phyloP scores from a whole-genome alignment of 1,284 basidiomycete genomes.

The Cryptococcus maquisensis region DNA sequence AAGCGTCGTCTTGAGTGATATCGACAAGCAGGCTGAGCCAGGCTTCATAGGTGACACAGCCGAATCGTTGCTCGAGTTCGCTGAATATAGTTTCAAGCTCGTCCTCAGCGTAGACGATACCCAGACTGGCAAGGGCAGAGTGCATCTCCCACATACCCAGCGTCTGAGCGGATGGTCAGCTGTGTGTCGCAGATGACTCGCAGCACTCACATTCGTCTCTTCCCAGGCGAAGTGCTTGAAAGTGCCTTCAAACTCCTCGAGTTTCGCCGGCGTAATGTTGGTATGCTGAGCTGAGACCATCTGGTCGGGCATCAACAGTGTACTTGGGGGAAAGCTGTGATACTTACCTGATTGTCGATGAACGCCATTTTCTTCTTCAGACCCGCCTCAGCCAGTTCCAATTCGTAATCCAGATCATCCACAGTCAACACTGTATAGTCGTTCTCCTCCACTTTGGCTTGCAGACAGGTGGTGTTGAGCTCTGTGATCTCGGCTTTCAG shows the following conservation, averaged over 20 bases:
- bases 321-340: neutral
- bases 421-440: conserved; percentile 89
- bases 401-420: conserved; percentile 87
- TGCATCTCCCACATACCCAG: conserved; percentile 81
- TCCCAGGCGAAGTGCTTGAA: conserved; percentile 97
- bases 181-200: neutral
- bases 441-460: conserved; percentile 96
- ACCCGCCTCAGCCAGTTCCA: conserved; percentile 74
- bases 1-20: conserved; percentile 87
- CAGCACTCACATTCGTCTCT: conserved; percentile 61
- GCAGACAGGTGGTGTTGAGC: conserved; percentile 67
- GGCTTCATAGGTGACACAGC: conserved; percentile 86
- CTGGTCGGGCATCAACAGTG: conserved; percentile 47
- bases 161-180: conserved; percentile 49
- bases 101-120: conserved; percentile 88
- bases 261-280: conserved; percentile 79
- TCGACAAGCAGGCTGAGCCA: conserved; percentile 93
- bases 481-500: conserved; percentile 32
- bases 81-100: conserved; percentile 82
- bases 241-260: conserved; percentile 95
- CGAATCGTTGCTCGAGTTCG: conserved; percentile 77
- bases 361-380: conserved; percentile 88
- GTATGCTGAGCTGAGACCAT: conserved; percentile 65
- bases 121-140: conserved; percentile 87
- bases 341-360: conserved; percentile 83